Evolutionary conservation across 2,329 filamentous ascomycete species (phyloP), one percentile per base, ranked within the genome.

Genomic region (Davidsoniella eucalypti): DNA sequence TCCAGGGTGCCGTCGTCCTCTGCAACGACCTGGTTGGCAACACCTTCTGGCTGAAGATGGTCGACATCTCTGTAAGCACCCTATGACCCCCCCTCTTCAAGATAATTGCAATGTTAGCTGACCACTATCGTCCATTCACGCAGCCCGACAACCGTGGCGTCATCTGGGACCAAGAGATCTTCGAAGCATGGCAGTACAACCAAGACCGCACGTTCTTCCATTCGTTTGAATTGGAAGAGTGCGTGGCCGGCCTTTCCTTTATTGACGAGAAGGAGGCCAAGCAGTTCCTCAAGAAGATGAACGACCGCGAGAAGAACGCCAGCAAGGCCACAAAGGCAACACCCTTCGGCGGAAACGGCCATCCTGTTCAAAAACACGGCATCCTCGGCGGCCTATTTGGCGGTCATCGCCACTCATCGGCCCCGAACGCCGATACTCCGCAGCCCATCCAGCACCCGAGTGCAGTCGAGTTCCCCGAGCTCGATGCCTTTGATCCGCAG

Each of bases 131-230:
- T 42, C 23, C 7, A 9, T 18, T 17, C 23, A 3, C 54, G 43
- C 61, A 90, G 82, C 75, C 86, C 52, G 71, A 82, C 47, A 81
- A 79, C 61, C 78, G 83, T 62, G 88, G 90, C 52, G 87, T 95
- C 47, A 82, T 95, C 60, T 95, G 87, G 87, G 88, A 94, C 61
- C 90, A 96, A 68, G 92, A 98, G 67, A 87, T 98, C 59, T 98
- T 94, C 68, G 90, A 98, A 58, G 80, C 80, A 47, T 96, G 94
- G 73, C 72, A 74, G 55, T 98, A 96, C 71, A 94, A 95, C 67
- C 90, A 95, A 62, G 92, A 98, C 64, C 82, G 92, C 54, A 90
- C 86, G 54, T 98, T 95, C 68, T 98, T 98, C 67, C 88, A 96
- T 66, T 87, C 86, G 5, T 98, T 98, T 63, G 92, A 98, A 68